Evolutionary conservation across 2,329 filamentous ascomycete species (phyloP).

Genomic region (Colletotrichum spinosum): DNA sequence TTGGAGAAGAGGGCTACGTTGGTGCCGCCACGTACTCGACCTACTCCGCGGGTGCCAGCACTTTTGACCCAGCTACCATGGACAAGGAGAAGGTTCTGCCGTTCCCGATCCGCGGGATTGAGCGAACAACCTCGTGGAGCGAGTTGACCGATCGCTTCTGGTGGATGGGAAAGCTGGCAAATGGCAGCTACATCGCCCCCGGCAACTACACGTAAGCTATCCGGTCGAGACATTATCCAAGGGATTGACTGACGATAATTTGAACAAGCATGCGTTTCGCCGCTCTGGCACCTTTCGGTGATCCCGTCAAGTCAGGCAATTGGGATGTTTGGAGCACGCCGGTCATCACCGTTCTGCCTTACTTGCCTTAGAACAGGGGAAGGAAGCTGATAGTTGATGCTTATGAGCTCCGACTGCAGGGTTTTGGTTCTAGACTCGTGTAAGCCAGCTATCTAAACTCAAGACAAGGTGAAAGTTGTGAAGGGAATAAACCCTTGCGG

Average conservation of each 20-base stretch:
- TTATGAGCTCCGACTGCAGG: too few relatives aligned
- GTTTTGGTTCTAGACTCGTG: too few relatives aligned
- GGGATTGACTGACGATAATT: too few relatives aligned
- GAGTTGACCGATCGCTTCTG: constrained; percentile 37
- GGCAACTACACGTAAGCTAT: constrained; percentile 40
- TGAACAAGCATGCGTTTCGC: constrained; percentile 41
- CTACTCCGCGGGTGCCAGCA: constrained; percentile 25
- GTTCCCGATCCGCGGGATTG: constrained; percentile 39
- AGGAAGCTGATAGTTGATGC: too few relatives aligned
- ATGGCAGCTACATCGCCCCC: constrained; percentile 42
- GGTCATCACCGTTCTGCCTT: constrained; percentile 21
- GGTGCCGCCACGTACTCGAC: constrained; percentile 42
- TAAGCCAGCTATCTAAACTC: neutral
- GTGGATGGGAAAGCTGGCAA: constrained; percentile 45
- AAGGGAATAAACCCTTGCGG: constrained; percentile 15
- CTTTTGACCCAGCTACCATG: constrained; percentile 39
- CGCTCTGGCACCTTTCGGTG: constrained; percentile 43
- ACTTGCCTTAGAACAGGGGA: neutral
- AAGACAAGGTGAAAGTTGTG: neutral
- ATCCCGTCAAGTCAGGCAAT: constrained; percentile 33
- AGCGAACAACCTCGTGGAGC: constrained; percentile 37
- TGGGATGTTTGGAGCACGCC: constrained; percentile 44
- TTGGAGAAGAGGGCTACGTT: constrained; percentile 44
- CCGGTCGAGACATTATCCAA: too few relatives aligned
- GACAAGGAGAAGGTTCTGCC: constrained; percentile 42